phyloP scores from a whole-genome alignment of 768 basidiomycete genomes.

The Tricholoma furcatifolium region DNA sequence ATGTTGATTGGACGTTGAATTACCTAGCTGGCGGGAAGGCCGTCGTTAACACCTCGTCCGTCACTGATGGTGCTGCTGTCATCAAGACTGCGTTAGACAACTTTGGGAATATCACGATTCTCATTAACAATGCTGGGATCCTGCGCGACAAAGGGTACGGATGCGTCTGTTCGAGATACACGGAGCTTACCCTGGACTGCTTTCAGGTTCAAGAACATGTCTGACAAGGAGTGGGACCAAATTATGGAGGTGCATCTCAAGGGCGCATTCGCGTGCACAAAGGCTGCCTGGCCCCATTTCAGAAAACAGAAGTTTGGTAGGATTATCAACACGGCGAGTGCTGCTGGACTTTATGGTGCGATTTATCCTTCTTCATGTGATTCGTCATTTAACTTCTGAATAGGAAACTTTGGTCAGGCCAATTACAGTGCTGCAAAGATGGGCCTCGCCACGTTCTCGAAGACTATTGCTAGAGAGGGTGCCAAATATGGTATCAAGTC shows the following conservation, averaged over 20 bases:
- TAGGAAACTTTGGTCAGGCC: slow-evolving; percentile 94
- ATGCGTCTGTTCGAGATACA: not conserved
- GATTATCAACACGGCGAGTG: slow-evolving; percentile 91
- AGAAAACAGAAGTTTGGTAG: slow-evolving; percentile 94
- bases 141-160: slow-evolving; percentile 74
- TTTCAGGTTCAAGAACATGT: slow-evolving; percentile 92
- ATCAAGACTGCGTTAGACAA: slow-evolving; percentile 82
- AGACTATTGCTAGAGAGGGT: slow-evolving; percentile 90
- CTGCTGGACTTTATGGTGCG: slow-evolving; percentile 89
- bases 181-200: not conserved
- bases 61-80: slow-evolving; percentile 82
- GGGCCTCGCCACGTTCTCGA: slow-evolving; percentile 90
- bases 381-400: not conserved
- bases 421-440: slow-evolving; percentile 99
- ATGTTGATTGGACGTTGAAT: slow-evolving; percentile 3
- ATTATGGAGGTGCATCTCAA: slow-evolving; percentile 89
- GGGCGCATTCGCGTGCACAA: slow-evolving; percentile 89
- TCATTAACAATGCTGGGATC: slow-evolving; percentile 97
- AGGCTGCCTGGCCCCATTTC: slow-evolving; percentile 96
- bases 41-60: slow-evolving; percentile 82
- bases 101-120: slow-evolving; percentile 81
- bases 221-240: slow-evolving; percentile 91
- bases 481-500: slow-evolving; percentile 88
- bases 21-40: slow-evolving; percentile 83
- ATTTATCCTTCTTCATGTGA: not conserved